Evolutionary conservation across 768 basidiomycete species (phyloP).

Genomic region (Arthromyces matolae): DNA sequence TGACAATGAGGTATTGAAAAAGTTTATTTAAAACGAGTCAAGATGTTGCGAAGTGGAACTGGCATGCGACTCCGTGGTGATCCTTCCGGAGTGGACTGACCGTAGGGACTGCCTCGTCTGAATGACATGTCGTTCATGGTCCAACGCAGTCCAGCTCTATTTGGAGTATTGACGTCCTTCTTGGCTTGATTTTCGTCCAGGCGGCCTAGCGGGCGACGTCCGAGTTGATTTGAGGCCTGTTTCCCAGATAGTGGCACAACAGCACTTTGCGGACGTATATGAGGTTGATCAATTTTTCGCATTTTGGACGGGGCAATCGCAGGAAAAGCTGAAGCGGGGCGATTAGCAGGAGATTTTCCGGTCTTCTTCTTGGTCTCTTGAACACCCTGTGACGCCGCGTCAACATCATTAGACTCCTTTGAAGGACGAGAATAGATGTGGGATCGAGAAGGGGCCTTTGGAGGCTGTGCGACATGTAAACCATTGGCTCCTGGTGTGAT

Average conservation of each 20-base stretch:
- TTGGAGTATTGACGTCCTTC: conserved; percentile 13
- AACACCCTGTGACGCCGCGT: no score
- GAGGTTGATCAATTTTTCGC: conserved; percentile 7
- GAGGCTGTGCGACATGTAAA: not conserved
- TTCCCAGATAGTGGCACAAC: conserved; percentile 10
- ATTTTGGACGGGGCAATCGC: conserved; percentile 3
- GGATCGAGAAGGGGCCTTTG: conserved; percentile 9
- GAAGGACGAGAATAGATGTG: conserved; percentile 8
- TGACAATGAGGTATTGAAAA: no score
- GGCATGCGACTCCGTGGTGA: conserved; percentile 41
- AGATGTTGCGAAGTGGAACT: conserved; percentile 41
- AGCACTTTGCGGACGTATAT: conserved; percentile 10
- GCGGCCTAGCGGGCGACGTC: conserved; percentile 33
- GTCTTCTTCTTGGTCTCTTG: not conserved
- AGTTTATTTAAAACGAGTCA: conserved; percentile 41
- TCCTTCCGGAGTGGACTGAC: conserved; percentile 10
- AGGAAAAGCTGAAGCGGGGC: conserved; percentile 6
- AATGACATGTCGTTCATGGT: conserved; percentile 32
- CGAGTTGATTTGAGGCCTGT: conserved; percentile 16
- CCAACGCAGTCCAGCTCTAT: conserved; percentile 22
- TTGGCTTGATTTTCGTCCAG: conserved; percentile 20
- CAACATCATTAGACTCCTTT: not conserved
- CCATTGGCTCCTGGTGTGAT: not conserved
- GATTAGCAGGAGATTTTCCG: not conserved
- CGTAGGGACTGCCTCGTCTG: conserved; percentile 23